A percentile compares a stretch with the other conserved stretches of the same genome.
Evolutionary conservation across 345 rosid species (phyloP).

Genomic region (Lagerstroemia speciosa): DNA sequence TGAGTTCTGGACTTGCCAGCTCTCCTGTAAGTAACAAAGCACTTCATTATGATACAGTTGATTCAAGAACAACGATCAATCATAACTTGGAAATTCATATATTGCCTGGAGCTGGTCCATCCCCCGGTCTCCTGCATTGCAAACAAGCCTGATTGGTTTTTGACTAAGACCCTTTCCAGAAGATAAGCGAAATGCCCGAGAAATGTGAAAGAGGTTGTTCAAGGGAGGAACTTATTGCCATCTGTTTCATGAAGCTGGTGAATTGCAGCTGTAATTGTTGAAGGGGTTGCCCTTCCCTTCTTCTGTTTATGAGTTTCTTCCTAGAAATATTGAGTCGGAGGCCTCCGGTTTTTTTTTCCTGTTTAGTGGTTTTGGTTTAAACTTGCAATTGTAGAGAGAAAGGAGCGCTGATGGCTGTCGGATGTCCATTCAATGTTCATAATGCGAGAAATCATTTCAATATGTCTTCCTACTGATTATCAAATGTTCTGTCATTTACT

Average conservation of each 20-base stretch:
- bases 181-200: neutral
- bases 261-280: slow-evolving; percentile 3
- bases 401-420: neutral
- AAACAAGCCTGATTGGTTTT: neutral
- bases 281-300: neutral
- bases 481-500: neutral
- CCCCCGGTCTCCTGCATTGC: neutral
- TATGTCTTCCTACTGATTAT: neutral
- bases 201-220: neutral
- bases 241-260: neutral
- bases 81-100: neutral
- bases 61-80: neutral
- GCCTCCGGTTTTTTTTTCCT: neutral
- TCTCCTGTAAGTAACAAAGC: slow-evolving; percentile 2
- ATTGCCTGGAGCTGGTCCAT: neutral
- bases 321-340: neutral
- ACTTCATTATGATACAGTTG: neutral
- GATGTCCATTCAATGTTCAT: slow-evolving; percentile 7
- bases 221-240: neutral
- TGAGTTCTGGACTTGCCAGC: neutral
- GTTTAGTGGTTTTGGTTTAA: neutral
- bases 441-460: neutral
- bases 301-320: neutral
- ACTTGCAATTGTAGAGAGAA: slow-evolving; percentile 4
- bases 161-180: neutral